Base-by-base conservation (phyloP, 176 grass and related monocot species). In the Zoysia pacifica region DNA sequence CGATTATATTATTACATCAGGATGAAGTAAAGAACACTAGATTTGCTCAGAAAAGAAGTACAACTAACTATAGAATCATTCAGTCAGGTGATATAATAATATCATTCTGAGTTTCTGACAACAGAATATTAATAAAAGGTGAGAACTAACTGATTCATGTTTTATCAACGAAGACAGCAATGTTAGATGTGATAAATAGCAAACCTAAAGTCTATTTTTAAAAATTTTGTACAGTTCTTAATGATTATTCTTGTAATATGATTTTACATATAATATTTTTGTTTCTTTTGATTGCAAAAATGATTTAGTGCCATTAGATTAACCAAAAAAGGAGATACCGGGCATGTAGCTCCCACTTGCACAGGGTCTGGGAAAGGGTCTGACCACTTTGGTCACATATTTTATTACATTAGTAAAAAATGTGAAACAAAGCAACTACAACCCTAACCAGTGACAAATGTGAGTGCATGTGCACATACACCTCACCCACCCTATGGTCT, bases 151-250 rank as follows among this genome's bases (percentile, higher is more conserved):
- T 60, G 37, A 60, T 12, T 10, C 1, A 43, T 67, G 10, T 75
- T 84, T 58, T 48, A 76, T 58, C 16, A 49, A 49, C 51, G 16
- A 61, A 47, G 13, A 74, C 10, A 70, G 44, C 14, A 20, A 20
- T 7, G 18, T 15, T n/a, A 62, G 18, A 72, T 35, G 14, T 20
- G 51, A 47, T 75, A 58, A n/a, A 65, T 59, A 58, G 51, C 20
- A 4, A 11, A 15, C 9, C 42, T 83, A 50, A 40, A 75, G 15
- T 18, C 62, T 7, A 76, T 48, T 48, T 38, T 76, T 36, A 5
- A 15, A n/a, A 76, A 0, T 38, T 62, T 40, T 77, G 47, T 54
- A 40, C 11, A 70, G 15, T 8, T 39, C 10, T 70, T 6, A 11
- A 12, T 50, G 10, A 70, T 3, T 13, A 50, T 50, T 62, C 36